Base-by-base conservation (phyloP, 1,139 yeast genomes). In the Kurtzmaniella quercitrusa region DNA sequence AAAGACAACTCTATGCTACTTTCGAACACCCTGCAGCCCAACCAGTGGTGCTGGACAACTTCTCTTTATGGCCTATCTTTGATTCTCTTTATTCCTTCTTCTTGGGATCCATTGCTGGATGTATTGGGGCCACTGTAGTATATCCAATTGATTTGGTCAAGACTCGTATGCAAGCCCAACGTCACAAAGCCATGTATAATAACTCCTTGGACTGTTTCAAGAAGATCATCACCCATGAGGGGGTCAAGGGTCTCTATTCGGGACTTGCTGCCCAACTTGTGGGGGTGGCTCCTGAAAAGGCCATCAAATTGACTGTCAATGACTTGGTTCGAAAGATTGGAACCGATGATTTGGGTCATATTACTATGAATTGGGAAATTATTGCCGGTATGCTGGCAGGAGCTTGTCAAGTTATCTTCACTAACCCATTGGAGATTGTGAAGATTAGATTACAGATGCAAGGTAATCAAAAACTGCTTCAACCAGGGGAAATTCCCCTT, bases 241-340 rank as follows among this genome's bases (percentile, higher is more conserved):
- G 98, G 40, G 59, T 87, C 44, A 72, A 76, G 54, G 98, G 98
- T n/a, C 75, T 93, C 45, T 93, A 93, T 65, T 85, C 96, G 11
- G 98, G 98, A 45, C 73, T 93, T 46, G 90, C 89, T 11, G 98
- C 98, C 31, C 98, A 93, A 66, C 73, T 93, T 56, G 82, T 93
- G 39, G 98, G 98, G 51, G 98, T 93, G 41, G 98, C 98, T 0
- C 98, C 98, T 2, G 98, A 93, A 66, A 93, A 93, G 71, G 98
- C 98, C 41, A 93, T 93, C 59, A 93, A 93, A 67, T 79, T 93
- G 53, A 91, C 98, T 0, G 95, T 93, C 41, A 93, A 93, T 65
- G 98, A 93, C 62, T 73, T 87, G 50, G 82, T 91, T 46, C 79
- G 98, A 58, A 82, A 82, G 40, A 74, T 81, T 48, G 82, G 94